phyloP scores from a whole-genome alignment of 495 filamentous ascomycete species.

The Paragyromitra xinjiangensis region DNA sequence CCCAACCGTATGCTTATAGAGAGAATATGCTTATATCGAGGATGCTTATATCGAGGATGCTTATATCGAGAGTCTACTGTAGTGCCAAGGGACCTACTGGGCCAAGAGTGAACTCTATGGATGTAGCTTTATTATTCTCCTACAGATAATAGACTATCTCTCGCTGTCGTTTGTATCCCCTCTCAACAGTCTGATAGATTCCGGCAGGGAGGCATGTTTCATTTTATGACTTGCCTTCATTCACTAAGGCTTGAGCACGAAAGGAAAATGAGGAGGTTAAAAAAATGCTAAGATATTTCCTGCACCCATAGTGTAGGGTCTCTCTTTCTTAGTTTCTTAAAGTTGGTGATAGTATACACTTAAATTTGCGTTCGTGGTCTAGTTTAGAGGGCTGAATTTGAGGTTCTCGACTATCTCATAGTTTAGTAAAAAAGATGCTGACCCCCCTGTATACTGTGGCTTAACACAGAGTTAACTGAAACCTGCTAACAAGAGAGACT shows the following conservation, averaged over 20 bases:
- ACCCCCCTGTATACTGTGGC: too few species aligned
- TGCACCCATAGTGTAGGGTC: constrained; percentile 53
- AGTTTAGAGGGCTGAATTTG: neutral
- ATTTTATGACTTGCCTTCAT: constrained; percentile 44
- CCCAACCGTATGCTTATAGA: too few species aligned
- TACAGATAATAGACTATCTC: neutral
- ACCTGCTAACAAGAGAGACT: too few species aligned
- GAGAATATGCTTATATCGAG: too few species aligned
- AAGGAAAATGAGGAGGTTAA: constrained; percentile 8
- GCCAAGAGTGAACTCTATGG: neutral
- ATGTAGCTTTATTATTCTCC: neutral
- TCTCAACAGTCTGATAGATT: constrained; percentile 57
- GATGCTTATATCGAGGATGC: too few species aligned
- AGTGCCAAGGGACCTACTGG: constrained; percentile 4
- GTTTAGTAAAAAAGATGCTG: too few species aligned
- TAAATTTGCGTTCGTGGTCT: neutral
- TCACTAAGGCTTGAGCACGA: neutral
- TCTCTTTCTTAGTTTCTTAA: constrained; percentile 50
- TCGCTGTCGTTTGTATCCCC: constrained; percentile 56
- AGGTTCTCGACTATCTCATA: neutral
- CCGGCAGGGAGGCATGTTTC: constrained; percentile 56
- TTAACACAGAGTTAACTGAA: too few species aligned
- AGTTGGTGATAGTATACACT: neutral
- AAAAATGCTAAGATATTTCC: constrained; percentile 56
- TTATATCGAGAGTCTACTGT: too few species aligned